Conservation (phyloP, 2,329 filamentous ascomycete genomes). For the Ascochyta fabae region DNA sequence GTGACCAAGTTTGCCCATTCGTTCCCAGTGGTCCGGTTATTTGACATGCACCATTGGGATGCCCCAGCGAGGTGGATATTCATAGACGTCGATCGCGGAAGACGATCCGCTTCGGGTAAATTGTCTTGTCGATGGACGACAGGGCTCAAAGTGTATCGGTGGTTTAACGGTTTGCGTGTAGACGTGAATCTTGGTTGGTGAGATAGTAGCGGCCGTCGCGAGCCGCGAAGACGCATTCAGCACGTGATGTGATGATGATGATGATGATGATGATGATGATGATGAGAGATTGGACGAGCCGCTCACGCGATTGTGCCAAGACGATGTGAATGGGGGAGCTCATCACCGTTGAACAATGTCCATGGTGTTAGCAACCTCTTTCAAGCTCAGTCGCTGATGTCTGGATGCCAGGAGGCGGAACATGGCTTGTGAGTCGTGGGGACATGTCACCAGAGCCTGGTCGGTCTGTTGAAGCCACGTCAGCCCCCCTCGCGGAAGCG, state of each 20-base stretch:
- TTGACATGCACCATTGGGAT: not conserved
- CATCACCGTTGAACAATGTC: not conserved
- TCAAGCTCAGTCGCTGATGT: not conserved
- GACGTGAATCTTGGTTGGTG: constrained; percentile 9
- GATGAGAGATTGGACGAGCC: not conserved
- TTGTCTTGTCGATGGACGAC: not conserved
- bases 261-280: constrained; percentile 7
- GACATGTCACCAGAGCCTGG: not conserved
- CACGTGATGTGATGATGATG: constrained; percentile 6
- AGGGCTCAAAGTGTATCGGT: constrained; percentile 19
- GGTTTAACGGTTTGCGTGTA: constrained; percentile 16
- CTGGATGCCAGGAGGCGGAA: not conserved
- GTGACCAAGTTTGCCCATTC: not conserved
- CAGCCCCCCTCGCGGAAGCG: constrained; percentile 15
- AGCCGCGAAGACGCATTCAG: constrained; percentile 4
- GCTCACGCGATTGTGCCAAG: not conserved
- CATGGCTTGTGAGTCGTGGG: not conserved
- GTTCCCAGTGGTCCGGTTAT: not conserved
- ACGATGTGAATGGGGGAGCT: not conserved
- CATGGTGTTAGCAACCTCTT: not conserved
- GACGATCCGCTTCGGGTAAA: constrained; percentile 11
- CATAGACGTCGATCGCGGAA: constrained; percentile 15
- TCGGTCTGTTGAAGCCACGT: constrained; percentile 2
- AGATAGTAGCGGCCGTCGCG: constrained; percentile 8
- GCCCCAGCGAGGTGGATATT: constrained; percentile 12